phyloP scores from a whole-genome alignment of 1,139 yeast species.

The Groenewaldozyma auringiensis region DNA sequence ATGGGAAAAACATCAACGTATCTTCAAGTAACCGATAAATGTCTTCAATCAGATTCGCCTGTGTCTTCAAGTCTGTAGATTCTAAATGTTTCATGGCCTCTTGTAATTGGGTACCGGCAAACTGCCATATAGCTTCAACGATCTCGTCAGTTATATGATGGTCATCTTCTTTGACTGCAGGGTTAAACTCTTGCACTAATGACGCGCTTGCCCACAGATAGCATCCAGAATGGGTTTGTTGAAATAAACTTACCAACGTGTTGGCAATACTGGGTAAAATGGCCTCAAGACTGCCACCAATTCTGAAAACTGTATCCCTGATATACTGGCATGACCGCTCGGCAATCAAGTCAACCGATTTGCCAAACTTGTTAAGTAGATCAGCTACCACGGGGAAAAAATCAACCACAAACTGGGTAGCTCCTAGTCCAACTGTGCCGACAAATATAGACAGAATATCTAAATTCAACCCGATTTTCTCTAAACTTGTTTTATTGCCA shows the following conservation, averaged over 20 bases:
- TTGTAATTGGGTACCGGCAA: slow-evolving; percentile 40
- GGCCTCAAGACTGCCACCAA: slow-evolving; percentile 54
- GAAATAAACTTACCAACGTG: slow-evolving; percentile 58
- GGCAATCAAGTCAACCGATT: slow-evolving; percentile 46
- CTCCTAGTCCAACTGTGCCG: slow-evolving; percentile 39
- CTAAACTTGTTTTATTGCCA: slow-evolving; percentile 25
- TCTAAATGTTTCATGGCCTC: slow-evolving; percentile 36
- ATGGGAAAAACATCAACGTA: slow-evolving; percentile 70
- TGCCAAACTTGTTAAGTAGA: slow-evolving; percentile 48
- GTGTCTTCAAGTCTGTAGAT: slow-evolving; percentile 31
- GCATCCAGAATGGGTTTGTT: slow-evolving; percentile 65
- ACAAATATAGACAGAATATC: slow-evolving; percentile 70
- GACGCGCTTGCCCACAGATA: slow-evolving; percentile 89
- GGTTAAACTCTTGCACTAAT: slow-evolving; percentile 69
- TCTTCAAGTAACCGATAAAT: slow-evolving; percentile 81
- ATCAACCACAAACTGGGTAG: slow-evolving; percentile 41
- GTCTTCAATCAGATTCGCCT: slow-evolving; percentile 79
- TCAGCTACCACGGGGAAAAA: slow-evolving; percentile 52
- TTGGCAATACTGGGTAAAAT: slow-evolving; percentile 59
- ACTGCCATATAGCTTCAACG: slow-evolving; percentile 44
- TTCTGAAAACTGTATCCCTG: slow-evolving; percentile 60
- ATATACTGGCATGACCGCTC: slow-evolving; percentile 69
- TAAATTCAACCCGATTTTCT: slow-evolving; percentile 58
- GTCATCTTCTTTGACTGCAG: slow-evolving; percentile 40
- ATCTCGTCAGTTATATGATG: slow-evolving; percentile 19